Base-by-base conservation (phyloP, 1,139 yeast species). In the Geotrichum restrictum region DNA sequence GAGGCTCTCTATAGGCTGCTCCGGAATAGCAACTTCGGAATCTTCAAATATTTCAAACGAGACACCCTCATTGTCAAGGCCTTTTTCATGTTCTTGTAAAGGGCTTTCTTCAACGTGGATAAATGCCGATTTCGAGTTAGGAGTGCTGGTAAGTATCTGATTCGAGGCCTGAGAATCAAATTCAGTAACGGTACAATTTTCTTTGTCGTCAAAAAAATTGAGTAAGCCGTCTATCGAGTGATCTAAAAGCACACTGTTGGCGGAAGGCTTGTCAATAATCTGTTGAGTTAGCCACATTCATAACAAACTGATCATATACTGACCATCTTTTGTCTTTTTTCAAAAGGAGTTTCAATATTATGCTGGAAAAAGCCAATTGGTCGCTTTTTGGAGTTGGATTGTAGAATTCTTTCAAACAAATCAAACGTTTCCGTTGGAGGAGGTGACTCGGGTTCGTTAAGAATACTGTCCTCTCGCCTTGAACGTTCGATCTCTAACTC, bases 361-460 rank as follows among this genome's bases (percentile, higher is more conserved):
- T 8, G 43, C 52, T 13, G 44, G 11, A 43, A 18, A n/a, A 3
- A 37, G 11, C 52, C 56, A 7, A 32, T 36, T 7, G 51, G 50
- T 16, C 48, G 55, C 39, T 54, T 44, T 14, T 44, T 51, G 46
- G 32, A 27, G 50, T 32, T 13, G 55, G 43, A 8, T 10, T 62
- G 56, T 38, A 74, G 54, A 2, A 68, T 52, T 3, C 56, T 48
- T 8, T 71, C 76, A 51, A 77, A 67, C 56, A 66, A 69, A 32
- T 68, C 71, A 56, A 77, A 77, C n/a, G 73, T 71, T 4, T 73
- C 75, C 51, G 74, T 77, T 53, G 71, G 71, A 5, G 70, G 46
- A 65, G 62, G 37, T 62, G 49, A 51, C 19, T 41, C 62, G 22
- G 73, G 74, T 39, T 69, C 67, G 46, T 69, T 62, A 65, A 62